Evolutionary conservation across 176 grass and related monocot species (phyloP).

Genomic region (Dactylis glomerata): DNA sequence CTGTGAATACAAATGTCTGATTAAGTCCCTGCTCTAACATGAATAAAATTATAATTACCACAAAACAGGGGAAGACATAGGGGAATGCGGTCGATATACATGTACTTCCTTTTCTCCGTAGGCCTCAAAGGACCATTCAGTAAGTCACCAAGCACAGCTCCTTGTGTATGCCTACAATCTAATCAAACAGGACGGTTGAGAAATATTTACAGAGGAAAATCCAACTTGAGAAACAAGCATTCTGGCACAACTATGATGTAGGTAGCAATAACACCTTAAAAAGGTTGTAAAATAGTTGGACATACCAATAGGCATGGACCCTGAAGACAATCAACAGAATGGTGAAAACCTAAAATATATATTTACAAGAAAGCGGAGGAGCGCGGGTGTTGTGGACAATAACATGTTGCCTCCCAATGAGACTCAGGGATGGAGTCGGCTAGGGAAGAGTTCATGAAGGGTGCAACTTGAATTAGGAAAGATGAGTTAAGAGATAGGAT

Average conservation of each 20-base stretch:
- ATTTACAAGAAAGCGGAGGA: no score
- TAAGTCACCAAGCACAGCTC: constrained; percentile 85
- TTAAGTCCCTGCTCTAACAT: constrained; percentile 57
- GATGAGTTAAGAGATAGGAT: no score
- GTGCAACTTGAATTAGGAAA: no score
- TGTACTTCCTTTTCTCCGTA: constrained; percentile 82
- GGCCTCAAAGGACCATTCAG: constrained; percentile 74
- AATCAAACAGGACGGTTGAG: not conserved
- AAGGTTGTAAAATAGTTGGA: constrained; percentile 27
- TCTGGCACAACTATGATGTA: not conserved
- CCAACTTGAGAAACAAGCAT: not conserved
- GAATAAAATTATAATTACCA: not conserved
- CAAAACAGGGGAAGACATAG: not conserved
- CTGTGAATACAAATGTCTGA: constrained; percentile 87
- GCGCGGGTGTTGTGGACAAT: no score
- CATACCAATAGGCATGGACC: constrained; percentile 83
- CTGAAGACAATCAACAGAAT: no score
- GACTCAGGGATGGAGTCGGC: no score
- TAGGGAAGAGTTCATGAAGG: no score
- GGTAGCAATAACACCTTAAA: constrained; percentile 10
- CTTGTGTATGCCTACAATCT: constrained; percentile 80
- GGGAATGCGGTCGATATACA: not conserved
- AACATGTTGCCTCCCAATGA: no score
- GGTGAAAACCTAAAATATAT: no score
- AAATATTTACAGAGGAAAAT: not conserved